Evolutionary conservation across 305 asterid genomes (phyloP).

Genomic region (Vinca major): DNA sequence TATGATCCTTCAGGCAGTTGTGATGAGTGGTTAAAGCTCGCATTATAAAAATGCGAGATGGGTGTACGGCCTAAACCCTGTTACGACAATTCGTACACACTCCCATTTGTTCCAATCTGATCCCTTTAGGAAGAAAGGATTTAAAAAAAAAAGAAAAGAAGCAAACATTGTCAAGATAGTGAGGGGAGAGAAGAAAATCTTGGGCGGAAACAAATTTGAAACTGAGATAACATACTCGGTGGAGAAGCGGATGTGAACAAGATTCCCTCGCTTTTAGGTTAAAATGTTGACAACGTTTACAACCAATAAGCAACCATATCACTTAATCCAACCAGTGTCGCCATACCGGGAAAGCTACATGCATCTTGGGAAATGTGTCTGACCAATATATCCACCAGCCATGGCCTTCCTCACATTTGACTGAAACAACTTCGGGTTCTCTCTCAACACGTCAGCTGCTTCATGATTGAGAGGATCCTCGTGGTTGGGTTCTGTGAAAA

Average conservation of each 20-base stretch:
- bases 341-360: slow-evolving; percentile 5
- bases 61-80: too few species aligned
- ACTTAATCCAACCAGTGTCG: background rate
- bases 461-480: slow-evolving; percentile 35
- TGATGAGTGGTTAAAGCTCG: too few species aligned
- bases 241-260: background rate
- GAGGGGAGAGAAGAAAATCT: background rate
- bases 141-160: too few species aligned
- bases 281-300: background rate
- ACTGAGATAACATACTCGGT: background rate
- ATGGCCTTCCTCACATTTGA: slow-evolving; percentile 28
- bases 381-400: slow-evolving; percentile 21
- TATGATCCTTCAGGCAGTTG: too few species aligned
- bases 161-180: too few species aligned
- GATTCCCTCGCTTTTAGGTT: background rate
- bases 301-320: background rate
- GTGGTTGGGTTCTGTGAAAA: slow-evolving; percentile 32
- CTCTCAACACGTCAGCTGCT: slow-evolving; percentile 31
- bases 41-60: too few species aligned
- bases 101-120: too few species aligned
- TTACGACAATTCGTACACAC: too few species aligned
- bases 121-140: too few species aligned
- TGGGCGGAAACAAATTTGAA: background rate
- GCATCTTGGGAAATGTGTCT: slow-evolving; percentile 17
- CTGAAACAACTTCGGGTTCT: slow-evolving; percentile 21